Conservation (phyloP, 495 filamentous ascomycete genomes). For the Chaetomidium leptoderma region DNA sequence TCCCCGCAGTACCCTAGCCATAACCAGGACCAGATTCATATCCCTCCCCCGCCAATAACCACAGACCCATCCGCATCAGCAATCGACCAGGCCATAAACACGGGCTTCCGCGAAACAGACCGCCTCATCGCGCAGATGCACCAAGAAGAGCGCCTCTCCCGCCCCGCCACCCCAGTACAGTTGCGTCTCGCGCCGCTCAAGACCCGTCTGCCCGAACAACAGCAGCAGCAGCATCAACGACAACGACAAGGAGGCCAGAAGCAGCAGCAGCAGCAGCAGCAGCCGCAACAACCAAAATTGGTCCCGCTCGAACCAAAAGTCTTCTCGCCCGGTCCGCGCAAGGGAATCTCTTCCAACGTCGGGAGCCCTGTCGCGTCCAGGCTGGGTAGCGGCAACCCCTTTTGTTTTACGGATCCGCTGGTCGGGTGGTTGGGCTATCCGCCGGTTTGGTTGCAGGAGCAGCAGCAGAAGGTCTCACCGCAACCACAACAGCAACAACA, state of each 20-base stretch:
- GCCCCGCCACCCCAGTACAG: constrained; percentile 2
- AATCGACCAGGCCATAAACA: constrained; percentile 9
- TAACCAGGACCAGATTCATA: neutral
- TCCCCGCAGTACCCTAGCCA: neutral
- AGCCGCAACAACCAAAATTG: constrained; percentile 1
- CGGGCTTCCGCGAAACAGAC: constrained; percentile 25
- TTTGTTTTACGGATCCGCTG: constrained; percentile 22
- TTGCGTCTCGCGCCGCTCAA: constrained; percentile 9
- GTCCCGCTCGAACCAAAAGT: constrained; percentile 25
- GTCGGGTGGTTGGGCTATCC: constrained; percentile 10
- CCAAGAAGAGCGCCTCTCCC: constrained; percentile 1
- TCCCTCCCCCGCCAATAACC: neutral
- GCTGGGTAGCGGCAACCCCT: constrained; percentile 10
- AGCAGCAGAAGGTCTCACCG: neutral
- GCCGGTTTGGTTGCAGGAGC: constrained; percentile 9
- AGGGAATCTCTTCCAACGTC: constrained; percentile 22
- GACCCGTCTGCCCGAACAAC: neutral
- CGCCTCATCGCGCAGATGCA: constrained; percentile 21
- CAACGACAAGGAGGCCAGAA: neutral
- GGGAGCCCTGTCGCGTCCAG: neutral
- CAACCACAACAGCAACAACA: neutral
- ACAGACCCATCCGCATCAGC: neutral
- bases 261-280: neutral
- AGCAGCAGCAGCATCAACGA: neutral
- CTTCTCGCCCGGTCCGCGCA: constrained; percentile 20